Evolutionary conservation across 768 basidiomycete genomes (phyloP).

Genomic region (Lentinula sp.): DNA sequence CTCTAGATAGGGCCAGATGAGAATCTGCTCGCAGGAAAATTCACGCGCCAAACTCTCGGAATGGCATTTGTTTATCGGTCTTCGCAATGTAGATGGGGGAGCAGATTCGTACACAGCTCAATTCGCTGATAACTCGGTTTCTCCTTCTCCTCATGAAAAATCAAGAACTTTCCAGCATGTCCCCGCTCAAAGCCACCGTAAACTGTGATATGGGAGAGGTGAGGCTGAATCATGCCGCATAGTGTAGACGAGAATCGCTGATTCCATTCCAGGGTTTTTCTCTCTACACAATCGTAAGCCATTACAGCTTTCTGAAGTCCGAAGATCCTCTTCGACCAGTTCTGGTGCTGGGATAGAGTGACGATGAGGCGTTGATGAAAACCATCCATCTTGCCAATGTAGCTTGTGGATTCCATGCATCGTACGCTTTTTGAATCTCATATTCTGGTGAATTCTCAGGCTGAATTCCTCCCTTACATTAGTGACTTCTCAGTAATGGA

Average conservation of each 20-base stretch:
- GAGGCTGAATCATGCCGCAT: not conserved
- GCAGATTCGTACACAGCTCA: not conserved
- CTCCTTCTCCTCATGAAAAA: no score
- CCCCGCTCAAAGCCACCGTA: constrained; percentile 34
- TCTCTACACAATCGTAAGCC: constrained; percentile 37
- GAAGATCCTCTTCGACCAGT: not conserved
- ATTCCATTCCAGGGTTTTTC: constrained; percentile 39
- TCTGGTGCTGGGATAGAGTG: constrained; percentile 26
- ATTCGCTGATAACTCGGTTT: no score
- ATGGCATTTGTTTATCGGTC: no score
- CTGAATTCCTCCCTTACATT: not conserved
- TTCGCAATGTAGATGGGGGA: no score
- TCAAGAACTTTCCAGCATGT: not conserved
- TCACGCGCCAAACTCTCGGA: no score
- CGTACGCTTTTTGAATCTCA: constrained; percentile 22
- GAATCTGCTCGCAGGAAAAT: no score
- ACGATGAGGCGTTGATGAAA: constrained; percentile 48
- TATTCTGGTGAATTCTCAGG: not conserved
- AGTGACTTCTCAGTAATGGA: constrained; percentile 66
- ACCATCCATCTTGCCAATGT: constrained; percentile 57
- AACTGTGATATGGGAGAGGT: constrained; percentile 59
- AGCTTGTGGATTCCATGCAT: constrained; percentile 67
- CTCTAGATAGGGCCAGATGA: no score
- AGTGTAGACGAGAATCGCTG: not conserved
- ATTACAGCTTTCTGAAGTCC: no score